Evolutionary conservation across 1,284 basidiomycete species (phyloP), one percentile per base, ranked within the genome.

Genomic region (Mrakiaceae sp.): DNA sequence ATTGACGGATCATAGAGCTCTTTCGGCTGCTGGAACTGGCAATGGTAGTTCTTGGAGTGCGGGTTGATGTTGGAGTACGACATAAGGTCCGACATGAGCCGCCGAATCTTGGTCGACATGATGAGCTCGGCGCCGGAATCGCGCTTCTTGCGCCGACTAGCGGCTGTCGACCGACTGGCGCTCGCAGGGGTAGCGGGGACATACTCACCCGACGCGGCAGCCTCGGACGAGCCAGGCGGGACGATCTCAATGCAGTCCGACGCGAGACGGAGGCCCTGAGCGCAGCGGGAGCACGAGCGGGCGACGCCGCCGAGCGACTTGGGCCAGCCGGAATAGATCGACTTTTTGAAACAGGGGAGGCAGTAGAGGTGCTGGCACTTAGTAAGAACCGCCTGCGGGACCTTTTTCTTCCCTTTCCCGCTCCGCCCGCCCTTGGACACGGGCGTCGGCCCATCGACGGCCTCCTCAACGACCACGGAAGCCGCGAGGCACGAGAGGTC

Each of bases 311-410:
- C 76, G 12, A 81, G 70, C 40, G 84, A 81, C 67, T 86, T 83
- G 3, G 90, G 87, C 86, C 88, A 96, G 49, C 83, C 83, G 10
- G 90, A 83, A 70, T 83, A 92, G 46, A 88, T 81, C 51, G 82
- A 83, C 66, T 79, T 78, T 58, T 85, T 83, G 81, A 91, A 96
- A 77, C 93, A 97, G 16, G 77, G 77, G 7, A 86, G 72, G 72
- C 93, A 97, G 75, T 90, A 94, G 46, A 98, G 79, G 75, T 98
- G 96, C 72, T 92, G 88, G 76, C 96, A 99, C 65, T 87, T 84
- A 6, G 96, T 97, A 71, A 99, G 76, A 58, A 96, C 77, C 1
- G 74, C 73, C 51, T 71, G 72, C 27, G 60, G 62, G 7, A 68
- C 53, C 56, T 70, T 63, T 60, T 72, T 72, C 62, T 72, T 74